phyloP scores from a whole-genome alignment of 2,329 filamentous ascomycete genomes.

The Neofusicoccum sp. region DNA sequence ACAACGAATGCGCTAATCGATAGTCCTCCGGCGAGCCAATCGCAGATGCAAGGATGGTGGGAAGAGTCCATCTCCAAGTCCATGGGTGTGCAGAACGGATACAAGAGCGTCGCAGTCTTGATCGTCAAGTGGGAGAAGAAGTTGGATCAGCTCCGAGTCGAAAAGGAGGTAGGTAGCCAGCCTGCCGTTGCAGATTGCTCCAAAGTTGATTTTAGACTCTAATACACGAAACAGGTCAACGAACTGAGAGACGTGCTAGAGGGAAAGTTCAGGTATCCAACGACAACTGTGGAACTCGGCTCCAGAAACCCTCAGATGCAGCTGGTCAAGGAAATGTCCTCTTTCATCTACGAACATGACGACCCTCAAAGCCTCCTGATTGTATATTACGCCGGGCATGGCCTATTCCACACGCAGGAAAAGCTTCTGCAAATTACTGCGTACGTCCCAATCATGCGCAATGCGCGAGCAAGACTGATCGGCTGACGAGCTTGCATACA shows the following conservation, averaged over 20 bases:
- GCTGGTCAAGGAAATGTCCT: conserved; percentile 15
- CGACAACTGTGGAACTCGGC: not conserved
- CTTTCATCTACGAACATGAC: conserved; percentile 20
- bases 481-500: not conserved
- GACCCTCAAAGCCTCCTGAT: conserved; percentile 24
- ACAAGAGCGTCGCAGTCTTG: conserved; percentile 21
- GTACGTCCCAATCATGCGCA: conserved; percentile 20
- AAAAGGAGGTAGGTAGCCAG: conserved; percentile 8
- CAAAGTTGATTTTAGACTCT: too few species aligned
- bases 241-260: not conserved
- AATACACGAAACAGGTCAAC: too few species aligned
- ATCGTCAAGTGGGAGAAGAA: conserved; percentile 21
- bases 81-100: conserved; percentile 17
- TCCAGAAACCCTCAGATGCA: conserved; percentile 17
- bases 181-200: too few species aligned
- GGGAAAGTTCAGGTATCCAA: not conserved
- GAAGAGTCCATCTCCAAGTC: not conserved
- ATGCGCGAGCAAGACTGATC: not conserved
- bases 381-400: conserved; percentile 24
- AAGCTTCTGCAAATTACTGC: conserved; percentile 21
- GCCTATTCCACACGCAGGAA: not conserved
- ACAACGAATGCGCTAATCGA: too few species aligned
- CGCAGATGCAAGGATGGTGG: not conserved
- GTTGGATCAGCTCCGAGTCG: conserved; percentile 17
- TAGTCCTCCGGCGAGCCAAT: too few species aligned